Evolutionary conservation across 2,329 filamentous ascomycete genomes (phyloP), one percentile per base, ranked within the genome.

Genomic region (Alternaria incomplexa): DNA sequence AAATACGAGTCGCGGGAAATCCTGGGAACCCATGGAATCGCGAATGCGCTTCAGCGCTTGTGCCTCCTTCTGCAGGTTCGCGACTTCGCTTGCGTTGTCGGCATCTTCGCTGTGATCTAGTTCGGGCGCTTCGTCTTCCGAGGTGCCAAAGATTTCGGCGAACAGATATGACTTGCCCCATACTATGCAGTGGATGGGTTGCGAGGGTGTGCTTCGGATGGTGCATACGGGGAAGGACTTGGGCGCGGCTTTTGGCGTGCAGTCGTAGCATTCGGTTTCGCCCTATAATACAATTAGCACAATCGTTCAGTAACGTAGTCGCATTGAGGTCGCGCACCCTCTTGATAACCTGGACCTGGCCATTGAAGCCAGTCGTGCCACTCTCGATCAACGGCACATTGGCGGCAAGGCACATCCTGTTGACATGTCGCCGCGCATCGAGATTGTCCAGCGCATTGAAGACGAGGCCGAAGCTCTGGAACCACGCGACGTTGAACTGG

Each of bases 371-470:
- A 0, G 96, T 98, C 0, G 96, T 99, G 44, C 96, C 96, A 77
- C 95, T 98, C 83, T 99, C 96, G 58, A 99, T 91, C 68, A 99
- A 82, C 11, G 96, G 93, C 25, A 98, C 89, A 73, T 96, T 87
- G 11, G 96, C 94, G 1, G 94, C 93, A 69, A 99, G 82, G 74
- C 96, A 98, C 96, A 99, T 98, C 79, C 90, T 92, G 80, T 99
- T 99, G 68, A 98, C 96, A 84, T 98, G 94, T 55, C 95, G 89
- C 69, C 96, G 87, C 22, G 96, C 96, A 61, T 97, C 94, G 26
- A 99, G 85, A 72, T 99, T 99, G 81, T 99, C 96, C 43, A 99
- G 86, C 55, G 96, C 96, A 81, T 99, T 99, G 85, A 99, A 98
- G 9, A 97, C 94, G 25, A 98, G 83, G 52, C 86, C 85, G 78